Conservation (phyloP, 768 basidiomycete genomes). For the Lepiota brunneoincarnata region DNA sequence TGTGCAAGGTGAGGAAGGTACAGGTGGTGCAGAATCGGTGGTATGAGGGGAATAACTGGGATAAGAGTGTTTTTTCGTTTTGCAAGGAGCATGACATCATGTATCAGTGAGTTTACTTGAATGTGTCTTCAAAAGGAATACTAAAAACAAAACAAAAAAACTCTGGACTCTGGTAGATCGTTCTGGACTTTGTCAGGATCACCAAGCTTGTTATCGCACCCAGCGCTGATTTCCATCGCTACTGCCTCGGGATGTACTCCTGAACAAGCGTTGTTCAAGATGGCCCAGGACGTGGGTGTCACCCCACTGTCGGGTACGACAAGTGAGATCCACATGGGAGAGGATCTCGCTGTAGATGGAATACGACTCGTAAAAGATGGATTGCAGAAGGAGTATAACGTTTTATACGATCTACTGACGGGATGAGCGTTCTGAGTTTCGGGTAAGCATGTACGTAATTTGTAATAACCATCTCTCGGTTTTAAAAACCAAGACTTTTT, state of each 20-base stretch:
- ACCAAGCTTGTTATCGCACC: conserved; percentile 54
- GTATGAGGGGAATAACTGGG: conserved; percentile 81
- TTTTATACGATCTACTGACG: not conserved
- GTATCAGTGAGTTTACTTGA: conserved; percentile 55
- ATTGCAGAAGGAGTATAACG: conserved; percentile 2
- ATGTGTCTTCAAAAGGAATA: not conserved
- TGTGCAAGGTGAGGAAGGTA: conserved; percentile 54
- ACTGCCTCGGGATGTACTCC: conserved; percentile 48
- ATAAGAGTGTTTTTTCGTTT: conserved; percentile 58
- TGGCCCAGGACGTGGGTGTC: conserved; percentile 65
- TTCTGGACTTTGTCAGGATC: conserved; percentile 90
- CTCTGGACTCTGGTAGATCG: conserved; percentile 50
- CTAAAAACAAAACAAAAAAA: too few relatives aligned
- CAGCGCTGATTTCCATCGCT: conserved; percentile 42
- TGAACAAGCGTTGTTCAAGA: conserved; percentile 64
- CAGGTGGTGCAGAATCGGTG: conserved; percentile 84
- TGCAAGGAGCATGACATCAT: conserved; percentile 62
- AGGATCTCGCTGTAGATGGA: conserved; percentile 12
- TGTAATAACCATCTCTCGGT: too few relatives aligned
- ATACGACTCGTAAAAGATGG: conserved; percentile 8
- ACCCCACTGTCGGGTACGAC: conserved; percentile 78
- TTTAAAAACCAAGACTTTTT: too few relatives aligned
- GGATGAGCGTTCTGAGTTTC: not conserved
- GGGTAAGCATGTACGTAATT: too few relatives aligned
- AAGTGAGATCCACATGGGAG: conserved; percentile 57